Evolutionary conservation across 1,139 yeast species (phyloP).

Genomic region (Kodamaea arcana): DNA sequence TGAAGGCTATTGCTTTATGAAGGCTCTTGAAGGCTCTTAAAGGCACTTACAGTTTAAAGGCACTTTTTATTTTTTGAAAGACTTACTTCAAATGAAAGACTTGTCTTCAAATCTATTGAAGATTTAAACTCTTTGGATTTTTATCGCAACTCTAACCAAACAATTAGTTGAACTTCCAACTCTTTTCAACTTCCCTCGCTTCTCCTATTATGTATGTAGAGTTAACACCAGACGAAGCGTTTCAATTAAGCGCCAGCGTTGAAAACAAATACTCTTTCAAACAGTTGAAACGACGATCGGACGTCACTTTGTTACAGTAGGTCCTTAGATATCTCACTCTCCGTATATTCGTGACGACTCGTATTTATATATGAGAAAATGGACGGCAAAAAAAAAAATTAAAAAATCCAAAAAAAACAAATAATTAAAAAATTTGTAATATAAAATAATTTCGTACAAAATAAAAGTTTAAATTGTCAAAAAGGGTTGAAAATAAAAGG

Average conservation of each 20-base stretch:
- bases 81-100: no score
- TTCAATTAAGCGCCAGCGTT: slow-evolving; percentile 1
- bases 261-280: background rate
- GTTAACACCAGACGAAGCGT: background rate
- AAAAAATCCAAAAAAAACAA: background rate
- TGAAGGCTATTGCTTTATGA: no score
- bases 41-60: no score
- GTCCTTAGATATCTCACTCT: background rate
- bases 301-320: background rate
- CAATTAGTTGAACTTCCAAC: background rate
- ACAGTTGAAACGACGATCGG: background rate
- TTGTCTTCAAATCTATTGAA: no score
- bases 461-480: background rate
- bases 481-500: background rate
- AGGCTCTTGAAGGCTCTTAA: no score
- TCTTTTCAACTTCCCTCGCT: background rate
- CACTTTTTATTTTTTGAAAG: no score
- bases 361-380: background rate
- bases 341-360: background rate
- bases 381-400: background rate
- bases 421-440: background rate
- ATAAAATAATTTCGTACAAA: no score
- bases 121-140: no score
- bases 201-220: background rate
- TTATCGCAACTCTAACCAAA: no score